These are phyloP conservation scores for Monilinia polystroma DNA, from an alignment of 2,329 filamentous ascomycete species.

Conservation along the genomic window DNA sequence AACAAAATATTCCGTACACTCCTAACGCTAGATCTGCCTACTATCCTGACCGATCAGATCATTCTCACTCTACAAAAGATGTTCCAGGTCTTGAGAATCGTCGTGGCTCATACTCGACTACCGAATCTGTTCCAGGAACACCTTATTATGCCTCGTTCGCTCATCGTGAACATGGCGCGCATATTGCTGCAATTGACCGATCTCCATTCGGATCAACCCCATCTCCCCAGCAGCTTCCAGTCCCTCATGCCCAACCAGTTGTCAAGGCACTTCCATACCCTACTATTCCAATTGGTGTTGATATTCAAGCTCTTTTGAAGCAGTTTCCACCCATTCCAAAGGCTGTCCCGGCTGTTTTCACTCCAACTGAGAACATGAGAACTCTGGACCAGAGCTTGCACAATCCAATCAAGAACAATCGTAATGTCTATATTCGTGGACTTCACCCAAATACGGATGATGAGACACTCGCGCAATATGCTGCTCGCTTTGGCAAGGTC, in stretches of 20 bases:
- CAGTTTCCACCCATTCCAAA: constrained; percentile 81
- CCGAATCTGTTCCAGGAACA: constrained; percentile 63
- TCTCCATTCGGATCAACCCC: constrained; percentile 64
- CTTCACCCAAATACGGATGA: constrained; percentile 95
- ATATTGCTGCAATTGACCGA: constrained; percentile 59
- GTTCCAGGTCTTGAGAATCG: constrained; percentile 64
- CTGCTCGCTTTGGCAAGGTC: constrained; percentile 85
- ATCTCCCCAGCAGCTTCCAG: constrained; percentile 59
- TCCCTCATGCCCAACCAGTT: constrained; percentile 42
- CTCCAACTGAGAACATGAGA: constrained; percentile 80
- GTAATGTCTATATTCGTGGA: constrained; percentile 97
- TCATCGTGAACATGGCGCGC: constrained; percentile 59
- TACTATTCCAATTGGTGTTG: constrained; percentile 38
- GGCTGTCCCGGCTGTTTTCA: constrained; percentile 87
- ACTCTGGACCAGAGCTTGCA: constrained; percentile 91
- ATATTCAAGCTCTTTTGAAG: constrained; percentile 63
- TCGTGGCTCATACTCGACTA: constrained; percentile 66
- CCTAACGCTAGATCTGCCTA: constrained; percentile 34
- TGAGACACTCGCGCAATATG: constrained; percentile 78
- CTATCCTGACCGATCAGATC: constrained; percentile 38
- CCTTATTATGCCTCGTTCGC: constrained; percentile 61
- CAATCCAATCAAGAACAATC: constrained; percentile 87
- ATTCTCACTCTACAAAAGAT: constrained; percentile 41
- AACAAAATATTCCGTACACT: constrained; percentile 38
- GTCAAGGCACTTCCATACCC: constrained; percentile 38